phyloP scores from a whole-genome alignment of 352 stramenopile species.

The Pythium plurisporium region DNA sequence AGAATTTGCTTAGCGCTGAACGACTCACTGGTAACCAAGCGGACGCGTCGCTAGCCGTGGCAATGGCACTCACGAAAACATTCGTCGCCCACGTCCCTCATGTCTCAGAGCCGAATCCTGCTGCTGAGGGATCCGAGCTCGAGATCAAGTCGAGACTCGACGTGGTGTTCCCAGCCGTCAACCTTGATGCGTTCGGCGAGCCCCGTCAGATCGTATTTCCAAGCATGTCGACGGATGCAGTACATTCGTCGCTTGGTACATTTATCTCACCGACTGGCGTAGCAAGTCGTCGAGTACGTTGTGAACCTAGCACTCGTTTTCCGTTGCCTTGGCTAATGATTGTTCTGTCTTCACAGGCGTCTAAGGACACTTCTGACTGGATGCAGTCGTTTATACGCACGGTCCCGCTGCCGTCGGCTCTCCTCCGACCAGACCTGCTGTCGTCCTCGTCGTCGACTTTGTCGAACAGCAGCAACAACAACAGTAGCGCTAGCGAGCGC shows the following conservation, averaged over 20 bases:
- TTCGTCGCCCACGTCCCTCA: slow-evolving; percentile 35
- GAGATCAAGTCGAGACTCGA: slow-evolving; percentile 10
- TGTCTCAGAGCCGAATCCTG: not conserved
- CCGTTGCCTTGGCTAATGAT: not conserved
- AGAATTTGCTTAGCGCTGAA: slow-evolving; percentile 20
- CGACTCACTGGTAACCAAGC: slow-evolving; percentile 11
- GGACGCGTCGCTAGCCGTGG: slow-evolving; percentile 10
- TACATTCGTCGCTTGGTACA: slow-evolving; percentile 29
- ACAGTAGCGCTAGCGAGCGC: slow-evolving; percentile 6
- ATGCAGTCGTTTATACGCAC: slow-evolving; percentile 27
- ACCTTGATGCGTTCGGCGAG: slow-evolving; percentile 24
- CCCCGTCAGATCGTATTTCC: slow-evolving; percentile 30
- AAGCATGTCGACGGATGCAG: slow-evolving; percentile 20
- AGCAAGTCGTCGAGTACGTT: slow-evolving; percentile 11
- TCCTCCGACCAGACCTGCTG: not conserved
- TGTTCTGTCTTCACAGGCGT: slow-evolving; percentile 6
- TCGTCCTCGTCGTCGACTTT: slow-evolving; percentile 4
- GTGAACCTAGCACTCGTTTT: too few relatives aligned
- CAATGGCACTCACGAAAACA: slow-evolving; percentile 28
- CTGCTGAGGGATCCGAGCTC: not conserved
- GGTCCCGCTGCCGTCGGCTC: slow-evolving; percentile 8
- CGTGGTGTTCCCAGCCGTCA: slow-evolving; percentile 30
- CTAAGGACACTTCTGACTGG: slow-evolving; percentile 26
- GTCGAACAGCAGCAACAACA: slow-evolving; percentile 7
- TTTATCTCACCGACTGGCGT: slow-evolving; percentile 20